These are phyloP conservation scores for Endoconidiophora polonica DNA, from an alignment of 2,329 filamentous ascomycete species.

Conservation along the genomic window DNA sequence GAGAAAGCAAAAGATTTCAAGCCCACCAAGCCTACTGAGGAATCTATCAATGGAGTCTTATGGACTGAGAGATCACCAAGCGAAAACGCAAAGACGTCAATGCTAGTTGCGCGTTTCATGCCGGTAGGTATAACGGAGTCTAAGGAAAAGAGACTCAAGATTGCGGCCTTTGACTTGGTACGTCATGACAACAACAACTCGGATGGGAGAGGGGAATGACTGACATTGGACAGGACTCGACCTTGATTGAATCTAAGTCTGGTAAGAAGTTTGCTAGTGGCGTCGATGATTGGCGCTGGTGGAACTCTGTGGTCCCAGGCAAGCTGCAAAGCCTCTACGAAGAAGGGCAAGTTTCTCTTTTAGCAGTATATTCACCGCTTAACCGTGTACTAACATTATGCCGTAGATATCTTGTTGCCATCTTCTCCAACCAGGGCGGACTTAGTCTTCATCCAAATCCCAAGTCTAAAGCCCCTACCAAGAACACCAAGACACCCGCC, in stretches of 20 bases:
- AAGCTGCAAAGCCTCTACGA: conserved; percentile 50
- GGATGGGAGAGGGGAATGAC: neutral
- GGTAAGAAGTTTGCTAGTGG: conserved; percentile 61
- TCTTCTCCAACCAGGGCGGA: conserved; percentile 81
- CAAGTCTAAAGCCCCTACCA: conserved; percentile 43
- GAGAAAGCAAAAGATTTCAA: conserved; percentile 57
- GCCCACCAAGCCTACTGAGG: no score
- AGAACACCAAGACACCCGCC: conserved; percentile 40
- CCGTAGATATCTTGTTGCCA: conserved; percentile 51
- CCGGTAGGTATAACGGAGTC: conserved; percentile 23
- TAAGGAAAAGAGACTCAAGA: conserved; percentile 30
- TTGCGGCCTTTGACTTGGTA: conserved; percentile 57
- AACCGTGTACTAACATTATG: neutral
- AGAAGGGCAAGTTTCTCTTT: conserved; percentile 38
- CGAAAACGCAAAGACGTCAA: conserved; percentile 33
- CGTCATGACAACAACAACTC: conserved; percentile 6
- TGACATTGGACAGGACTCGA: conserved; percentile 50
- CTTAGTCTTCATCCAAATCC: conserved; percentile 56
- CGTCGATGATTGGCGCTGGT: conserved; percentile 86
- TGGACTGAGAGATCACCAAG: conserved; percentile 51
- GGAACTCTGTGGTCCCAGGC: conserved; percentile 53
- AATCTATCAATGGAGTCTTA: neutral
- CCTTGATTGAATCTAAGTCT: conserved; percentile 62
- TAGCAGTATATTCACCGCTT: conserved; percentile 1
- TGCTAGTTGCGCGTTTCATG: conserved; percentile 61